phyloP scores from a whole-genome alignment of 2,329 filamentous ascomycete species.

The Mariannaea sp. region DNA sequence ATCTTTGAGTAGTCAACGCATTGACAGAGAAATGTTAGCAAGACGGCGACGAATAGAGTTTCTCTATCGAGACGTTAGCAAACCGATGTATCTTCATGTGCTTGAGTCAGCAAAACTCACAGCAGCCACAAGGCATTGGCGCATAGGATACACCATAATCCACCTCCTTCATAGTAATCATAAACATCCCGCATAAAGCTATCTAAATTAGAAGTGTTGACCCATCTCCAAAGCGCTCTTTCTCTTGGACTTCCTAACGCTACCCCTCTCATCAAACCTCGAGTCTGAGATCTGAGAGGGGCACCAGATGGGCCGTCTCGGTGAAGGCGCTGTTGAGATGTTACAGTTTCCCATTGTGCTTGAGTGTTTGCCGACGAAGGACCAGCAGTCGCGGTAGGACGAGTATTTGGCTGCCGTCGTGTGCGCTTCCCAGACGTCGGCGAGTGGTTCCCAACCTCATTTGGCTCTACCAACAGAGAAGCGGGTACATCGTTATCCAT shows the following conservation, averaged over 20 bases:
- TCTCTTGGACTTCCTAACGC: conserved; percentile 56
- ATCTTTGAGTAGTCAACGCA: conserved; percentile 83
- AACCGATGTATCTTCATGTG: too few relatives aligned
- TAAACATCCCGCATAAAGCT: conserved; percentile 86
- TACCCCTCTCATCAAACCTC: conserved; percentile 38
- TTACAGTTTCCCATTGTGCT: conserved; percentile 60
- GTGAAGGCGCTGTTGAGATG: conserved; percentile 58
- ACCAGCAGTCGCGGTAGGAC: conserved; percentile 38
- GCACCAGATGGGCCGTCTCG: conserved; percentile 41
- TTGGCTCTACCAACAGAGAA: conserved; percentile 64
- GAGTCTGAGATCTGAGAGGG: conserved; percentile 29
- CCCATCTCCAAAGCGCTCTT: conserved; percentile 90
- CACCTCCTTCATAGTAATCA: conserved; percentile 81
- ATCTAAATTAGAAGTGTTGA: conserved; percentile 87
- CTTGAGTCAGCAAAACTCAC: conserved; percentile 51
- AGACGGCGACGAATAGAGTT: conserved; percentile 78
- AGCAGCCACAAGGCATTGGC: conserved; percentile 73
- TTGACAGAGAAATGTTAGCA: conserved; percentile 82
- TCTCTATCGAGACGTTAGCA: conserved; percentile 56
- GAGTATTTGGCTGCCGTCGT: conserved; percentile 14
- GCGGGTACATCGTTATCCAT: conserved; percentile 66
- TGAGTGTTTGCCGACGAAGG: conserved; percentile 51
- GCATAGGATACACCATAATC: conserved; percentile 82
- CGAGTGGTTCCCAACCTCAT: conserved; percentile 37
- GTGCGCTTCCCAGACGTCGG: conserved; percentile 29